These are phyloP conservation scores for Somion occarium DNA, from an alignment of 1,284 basidiomycete genomes.

Conservation along the genomic window DNA sequence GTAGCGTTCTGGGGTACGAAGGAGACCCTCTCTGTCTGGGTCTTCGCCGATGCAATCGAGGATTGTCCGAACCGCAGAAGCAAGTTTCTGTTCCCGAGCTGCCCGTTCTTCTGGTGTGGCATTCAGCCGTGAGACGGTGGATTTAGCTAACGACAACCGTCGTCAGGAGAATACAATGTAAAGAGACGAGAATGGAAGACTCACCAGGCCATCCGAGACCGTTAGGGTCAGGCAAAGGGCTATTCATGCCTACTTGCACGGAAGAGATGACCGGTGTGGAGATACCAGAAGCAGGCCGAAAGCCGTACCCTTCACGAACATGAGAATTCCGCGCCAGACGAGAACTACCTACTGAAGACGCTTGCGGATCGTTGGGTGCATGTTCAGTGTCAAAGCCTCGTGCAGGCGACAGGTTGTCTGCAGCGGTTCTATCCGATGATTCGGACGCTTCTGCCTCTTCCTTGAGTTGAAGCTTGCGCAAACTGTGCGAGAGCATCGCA, in stretches of 20 bases:
- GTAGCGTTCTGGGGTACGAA: slow-evolving; percentile 92
- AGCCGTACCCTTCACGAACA: slow-evolving; percentile 75
- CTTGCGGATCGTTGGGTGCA: neutral
- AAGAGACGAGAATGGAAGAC: slow-evolving; percentile 13
- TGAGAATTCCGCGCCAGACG: slow-evolving; percentile 31
- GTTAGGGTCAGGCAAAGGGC: slow-evolving; percentile 74
- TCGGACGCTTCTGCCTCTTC: slow-evolving; percentile 9
- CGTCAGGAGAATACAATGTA: slow-evolving; percentile 1
- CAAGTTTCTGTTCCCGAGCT: slow-evolving; percentile 74
- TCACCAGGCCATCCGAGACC: slow-evolving; percentile 94
- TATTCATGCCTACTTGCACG: slow-evolving; percentile 20
- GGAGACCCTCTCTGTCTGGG: slow-evolving; percentile 89
- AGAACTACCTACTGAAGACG: slow-evolving; percentile 11
- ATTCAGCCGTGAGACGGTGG: slow-evolving; percentile 80
- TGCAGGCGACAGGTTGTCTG: slow-evolving; percentile 11
- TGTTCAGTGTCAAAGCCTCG: slow-evolving; percentile 16
- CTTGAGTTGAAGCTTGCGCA: slow-evolving; percentile 25
- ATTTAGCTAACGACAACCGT: slow-evolving; percentile 62
- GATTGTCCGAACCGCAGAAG: slow-evolving; percentile 85
- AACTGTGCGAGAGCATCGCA: slow-evolving; percentile 24
- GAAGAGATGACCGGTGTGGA: slow-evolving; percentile 51
- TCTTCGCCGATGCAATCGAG: slow-evolving; percentile 99
- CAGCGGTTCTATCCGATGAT: slow-evolving; percentile 14
- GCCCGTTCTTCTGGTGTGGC: slow-evolving; percentile 71
- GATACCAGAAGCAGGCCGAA: slow-evolving; percentile 62